Percentiles rank a stretch among this genome's conserved stretches.
These are phyloP conservation scores for Pseudonitzschia multistriata DNA, from an alignment of 108 stramenopile species.

Conservation along the genomic window DNA sequence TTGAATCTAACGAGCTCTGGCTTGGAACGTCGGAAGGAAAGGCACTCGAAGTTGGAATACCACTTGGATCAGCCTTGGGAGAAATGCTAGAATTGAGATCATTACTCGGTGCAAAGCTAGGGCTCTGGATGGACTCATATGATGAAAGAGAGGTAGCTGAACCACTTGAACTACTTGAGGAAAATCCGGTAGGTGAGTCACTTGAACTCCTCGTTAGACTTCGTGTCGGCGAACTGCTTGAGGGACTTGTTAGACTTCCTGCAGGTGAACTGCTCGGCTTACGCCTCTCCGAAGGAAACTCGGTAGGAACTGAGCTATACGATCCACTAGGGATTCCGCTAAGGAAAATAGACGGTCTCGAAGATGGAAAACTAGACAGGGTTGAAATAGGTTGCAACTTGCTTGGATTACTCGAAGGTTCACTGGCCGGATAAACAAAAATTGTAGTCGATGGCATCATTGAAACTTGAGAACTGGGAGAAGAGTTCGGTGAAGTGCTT, in stretches of 20 bases:
- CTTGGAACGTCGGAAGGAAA: background rate
- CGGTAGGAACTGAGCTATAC: no score
- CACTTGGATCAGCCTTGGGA: background rate
- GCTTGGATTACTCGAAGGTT: no score
- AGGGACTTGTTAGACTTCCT: constrained; percentile 57
- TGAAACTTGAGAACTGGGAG: background rate
- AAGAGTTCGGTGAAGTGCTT: background rate
- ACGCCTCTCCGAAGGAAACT: no score
- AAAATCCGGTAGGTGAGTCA: background rate
- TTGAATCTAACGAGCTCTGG: background rate
- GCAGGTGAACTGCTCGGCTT: constrained; percentile 39
- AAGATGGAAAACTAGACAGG: no score
- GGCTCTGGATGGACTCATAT: no score
- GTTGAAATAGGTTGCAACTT: no score
- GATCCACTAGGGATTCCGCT: no score
- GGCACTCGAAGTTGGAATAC: background rate
- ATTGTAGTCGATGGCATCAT: no score
- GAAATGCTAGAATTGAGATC: background rate
- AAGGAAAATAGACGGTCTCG: no score
- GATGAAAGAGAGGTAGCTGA: no score
- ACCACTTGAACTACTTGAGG: no score
- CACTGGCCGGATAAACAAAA: no score
- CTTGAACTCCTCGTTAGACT: background rate
- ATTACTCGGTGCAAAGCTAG: background rate
- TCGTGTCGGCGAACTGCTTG: constrained; percentile 1